Evolutionary conservation across 1,284 basidiomycete species (phyloP).

Genomic region (Pulchroboletus neoregius): DNA sequence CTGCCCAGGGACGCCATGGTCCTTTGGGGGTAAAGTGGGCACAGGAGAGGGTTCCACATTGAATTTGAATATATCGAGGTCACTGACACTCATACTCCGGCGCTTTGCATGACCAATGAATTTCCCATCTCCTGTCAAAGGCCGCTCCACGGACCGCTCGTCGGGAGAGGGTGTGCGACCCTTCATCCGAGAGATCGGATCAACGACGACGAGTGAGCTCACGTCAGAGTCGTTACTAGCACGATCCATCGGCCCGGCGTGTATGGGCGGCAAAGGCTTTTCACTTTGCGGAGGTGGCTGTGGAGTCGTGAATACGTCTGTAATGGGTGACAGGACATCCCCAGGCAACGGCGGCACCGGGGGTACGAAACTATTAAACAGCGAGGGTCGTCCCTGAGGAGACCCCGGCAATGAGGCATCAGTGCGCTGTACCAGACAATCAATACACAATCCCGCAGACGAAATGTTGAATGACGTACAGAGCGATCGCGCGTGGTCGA

Average conservation of each 20-base stretch:
- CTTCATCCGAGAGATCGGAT: constrained; percentile 40
- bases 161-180: constrained; percentile 25
- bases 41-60: constrained; percentile 36
- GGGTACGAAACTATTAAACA: constrained; percentile 53
- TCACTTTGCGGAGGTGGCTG: constrained; percentile 32
- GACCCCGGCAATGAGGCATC: constrained; percentile 26
- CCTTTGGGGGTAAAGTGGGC: constrained; percentile 37
- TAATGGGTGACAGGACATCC: constrained; percentile 42
- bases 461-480: constrained; percentile 42
- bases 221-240: constrained; percentile 47
- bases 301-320: constrained; percentile 48
- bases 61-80: constrained; percentile 55
- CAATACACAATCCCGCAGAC: constrained; percentile 10
- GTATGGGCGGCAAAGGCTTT: constrained; percentile 65
- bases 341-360: constrained; percentile 68
- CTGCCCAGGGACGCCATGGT: constrained; percentile 26
- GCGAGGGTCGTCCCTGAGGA: constrained; percentile 26
- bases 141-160: constrained; percentile 28
- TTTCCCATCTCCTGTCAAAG: constrained; percentile 24
- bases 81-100: constrained; percentile 72
- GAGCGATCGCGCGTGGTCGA: constrained; percentile 62
- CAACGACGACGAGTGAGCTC: constrained; percentile 52
- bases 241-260: constrained; percentile 33
- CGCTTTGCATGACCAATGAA: constrained; percentile 44
- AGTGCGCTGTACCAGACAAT: constrained; percentile 42